These are phyloP conservation scores for Tritrichomonas musculus DNA, from an alignment of 208 protist species.

Conservation along the genomic window DNA sequence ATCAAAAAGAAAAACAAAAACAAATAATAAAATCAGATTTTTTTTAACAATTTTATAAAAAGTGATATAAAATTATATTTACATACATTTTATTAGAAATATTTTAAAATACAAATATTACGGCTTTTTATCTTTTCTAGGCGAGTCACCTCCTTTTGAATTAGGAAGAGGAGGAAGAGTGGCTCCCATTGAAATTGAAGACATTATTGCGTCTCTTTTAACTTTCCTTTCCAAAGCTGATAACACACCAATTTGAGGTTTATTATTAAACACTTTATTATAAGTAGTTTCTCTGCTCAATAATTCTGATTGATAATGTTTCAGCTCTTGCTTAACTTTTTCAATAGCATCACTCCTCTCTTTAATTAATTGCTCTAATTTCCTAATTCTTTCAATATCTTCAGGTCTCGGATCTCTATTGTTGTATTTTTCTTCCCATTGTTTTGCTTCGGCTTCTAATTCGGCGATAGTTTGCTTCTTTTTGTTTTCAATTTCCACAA, in stretches of 20 bases:
- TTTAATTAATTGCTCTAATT: not conserved
- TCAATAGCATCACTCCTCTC: not conserved
- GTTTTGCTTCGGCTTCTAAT: not conserved
- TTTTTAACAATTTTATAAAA: too few species aligned
- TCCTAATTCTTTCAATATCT: constrained; percentile 7
- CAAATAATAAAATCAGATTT: too few species aligned
- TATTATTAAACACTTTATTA: constrained; percentile 29
- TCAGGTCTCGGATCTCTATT: not conserved
- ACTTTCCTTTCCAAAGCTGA: not conserved
- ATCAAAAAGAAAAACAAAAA: too few species aligned
- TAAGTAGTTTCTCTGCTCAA: not conserved
- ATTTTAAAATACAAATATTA: too few species aligned
- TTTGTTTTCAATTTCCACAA: not conserved
- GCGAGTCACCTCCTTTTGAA: not conserved
- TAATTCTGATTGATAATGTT: not conserved
- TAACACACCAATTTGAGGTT: not conserved
- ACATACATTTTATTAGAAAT: too few species aligned
- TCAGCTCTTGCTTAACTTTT: not conserved
- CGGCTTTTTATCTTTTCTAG: too few species aligned
- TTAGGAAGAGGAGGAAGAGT: not conserved
- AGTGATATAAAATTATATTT: too few species aligned
- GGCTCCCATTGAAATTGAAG: not conserved
- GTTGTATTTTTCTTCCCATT: not conserved
- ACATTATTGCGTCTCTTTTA: not conserved
- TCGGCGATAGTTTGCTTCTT: not conserved